A percentile compares a stretch with the other conserved stretches of the same genome.
These are phyloP conservation scores for Piedraia hortae DNA, from an alignment of 2,329 filamentous ascomycete genomes.

Conservation along the genomic window DNA sequence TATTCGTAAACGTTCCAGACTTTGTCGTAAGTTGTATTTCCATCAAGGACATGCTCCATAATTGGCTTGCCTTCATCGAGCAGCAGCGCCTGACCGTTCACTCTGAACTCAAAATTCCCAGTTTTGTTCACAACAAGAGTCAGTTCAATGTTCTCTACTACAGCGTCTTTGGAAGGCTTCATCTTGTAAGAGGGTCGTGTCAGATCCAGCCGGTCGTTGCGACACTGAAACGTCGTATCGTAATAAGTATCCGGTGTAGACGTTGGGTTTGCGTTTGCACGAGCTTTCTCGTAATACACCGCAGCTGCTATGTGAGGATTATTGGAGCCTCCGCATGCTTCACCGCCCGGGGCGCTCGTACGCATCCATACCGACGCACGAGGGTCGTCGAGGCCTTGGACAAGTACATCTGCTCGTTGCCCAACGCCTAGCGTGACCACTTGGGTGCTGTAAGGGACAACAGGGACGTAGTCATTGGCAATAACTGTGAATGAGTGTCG, in stretches of 20 bases:
- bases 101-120: slow-evolving; percentile 24
- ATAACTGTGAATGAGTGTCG: slow-evolving; percentile 17
- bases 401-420: slow-evolving; percentile 22
- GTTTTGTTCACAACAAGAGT: slow-evolving; percentile 18
- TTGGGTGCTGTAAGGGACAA: slow-evolving; percentile 15
- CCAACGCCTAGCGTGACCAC: slow-evolving; percentile 28
- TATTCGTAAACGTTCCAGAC: slow-evolving; percentile 17
- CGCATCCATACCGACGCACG: slow-evolving; percentile 15
- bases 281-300: slow-evolving; percentile 35
- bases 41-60: slow-evolving; percentile 12
- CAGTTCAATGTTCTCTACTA: slow-evolving; percentile 20
- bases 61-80: slow-evolving; percentile 19
- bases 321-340: slow-evolving; percentile 6
- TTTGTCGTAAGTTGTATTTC: slow-evolving; percentile 10
- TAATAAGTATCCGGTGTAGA: too few relatives aligned
- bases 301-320: slow-evolving; percentile 25
- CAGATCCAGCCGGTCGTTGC: slow-evolving; percentile 22
- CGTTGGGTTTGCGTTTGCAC: slow-evolving; percentile 8
- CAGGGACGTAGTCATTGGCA: slow-evolving; percentile 17
- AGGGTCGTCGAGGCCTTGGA: slow-evolving; percentile 12
- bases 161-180: slow-evolving; percentile 11
- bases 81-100: slow-evolving; percentile 25
- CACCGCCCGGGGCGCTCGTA: slow-evolving; percentile 3
- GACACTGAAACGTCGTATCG: too few relatives aligned
- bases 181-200: slow-evolving; percentile 28